Conservation (phyloP, 306 rosid genomes). For the Vigna radiata region DNA sequence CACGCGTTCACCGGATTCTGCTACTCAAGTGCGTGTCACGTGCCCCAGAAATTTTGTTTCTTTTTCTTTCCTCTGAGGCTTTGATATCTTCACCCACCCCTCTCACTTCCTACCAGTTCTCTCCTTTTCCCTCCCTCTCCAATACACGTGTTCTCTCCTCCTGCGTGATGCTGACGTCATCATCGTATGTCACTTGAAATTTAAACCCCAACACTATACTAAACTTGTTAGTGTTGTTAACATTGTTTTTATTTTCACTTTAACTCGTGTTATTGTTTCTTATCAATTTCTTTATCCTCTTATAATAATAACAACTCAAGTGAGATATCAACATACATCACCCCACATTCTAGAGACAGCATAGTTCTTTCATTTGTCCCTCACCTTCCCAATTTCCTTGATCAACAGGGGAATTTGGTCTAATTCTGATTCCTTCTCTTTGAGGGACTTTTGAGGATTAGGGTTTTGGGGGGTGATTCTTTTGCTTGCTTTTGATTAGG, state of each 20-base stretch:
- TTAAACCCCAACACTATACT: slow-evolving; percentile 23
- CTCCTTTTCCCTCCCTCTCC: slow-evolving; percentile 1
- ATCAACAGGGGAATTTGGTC: not conserved
- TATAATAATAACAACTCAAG: slow-evolving; percentile 3
- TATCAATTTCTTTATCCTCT: slow-evolving; percentile 1
- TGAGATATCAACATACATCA: slow-evolving; percentile 38
- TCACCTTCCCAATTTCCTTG: not conserved
- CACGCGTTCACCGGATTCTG: slow-evolving; percentile 60
- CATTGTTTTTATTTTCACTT: not conserved
- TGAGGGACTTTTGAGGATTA: slow-evolving; percentile 8
- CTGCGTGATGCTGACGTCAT: slow-evolving; percentile 37
- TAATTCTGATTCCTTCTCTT: slow-evolving; percentile 24
- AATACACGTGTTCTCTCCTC: slow-evolving; percentile 48
- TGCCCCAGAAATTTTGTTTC: slow-evolving; percentile 45
- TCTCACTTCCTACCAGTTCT: slow-evolving; percentile 41
- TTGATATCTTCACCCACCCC: slow-evolving; percentile 11
- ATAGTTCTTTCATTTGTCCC: slow-evolving; percentile 16
- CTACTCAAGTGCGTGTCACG: slow-evolving; percentile 62
- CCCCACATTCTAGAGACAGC: slow-evolving; percentile 44
- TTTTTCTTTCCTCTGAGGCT: not conserved
- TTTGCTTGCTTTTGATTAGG: not conserved
- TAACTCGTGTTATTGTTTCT: not conserved
- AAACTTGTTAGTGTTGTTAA: slow-evolving; percentile 12
- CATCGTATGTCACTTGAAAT: slow-evolving; percentile 40
- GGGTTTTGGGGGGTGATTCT: not conserved